A percentile compares a stretch with the other conserved stretches of the same genome.
Evolutionary conservation across 208 protist species (phyloP).

Genomic region (Trypanosoma grayi): DNA sequence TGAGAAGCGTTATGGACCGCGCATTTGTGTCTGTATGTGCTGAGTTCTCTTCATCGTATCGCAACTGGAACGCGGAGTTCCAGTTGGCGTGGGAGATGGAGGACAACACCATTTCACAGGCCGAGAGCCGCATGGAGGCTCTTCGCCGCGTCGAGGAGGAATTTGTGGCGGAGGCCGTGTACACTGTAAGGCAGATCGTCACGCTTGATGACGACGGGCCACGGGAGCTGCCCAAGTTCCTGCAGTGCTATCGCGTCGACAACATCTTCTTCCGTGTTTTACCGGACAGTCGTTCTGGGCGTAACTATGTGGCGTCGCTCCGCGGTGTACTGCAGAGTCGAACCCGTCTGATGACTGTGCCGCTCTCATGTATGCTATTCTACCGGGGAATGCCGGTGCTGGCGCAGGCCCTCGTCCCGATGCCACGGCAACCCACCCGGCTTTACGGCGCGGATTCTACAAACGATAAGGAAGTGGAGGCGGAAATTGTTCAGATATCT

Average conservation of each 20-base stretch:
- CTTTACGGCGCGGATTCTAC: conserved; percentile 60
- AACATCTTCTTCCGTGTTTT: conserved; percentile 90
- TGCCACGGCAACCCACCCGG: conserved; percentile 48
- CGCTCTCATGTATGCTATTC: conserved; percentile 79
- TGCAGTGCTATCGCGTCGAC: conserved; percentile 79
- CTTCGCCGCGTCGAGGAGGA: conserved; percentile 50
- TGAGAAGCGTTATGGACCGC: neutral
- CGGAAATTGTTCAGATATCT: conserved; percentile 67
- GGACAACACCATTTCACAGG: conserved; percentile 49
- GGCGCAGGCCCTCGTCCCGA: conserved; percentile 82
- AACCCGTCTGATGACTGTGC: conserved; percentile 69
- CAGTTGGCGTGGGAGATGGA: conserved; percentile 83
- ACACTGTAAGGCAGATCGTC: conserved; percentile 70
- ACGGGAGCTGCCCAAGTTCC: conserved; percentile 60
- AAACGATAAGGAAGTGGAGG: conserved; percentile 71
- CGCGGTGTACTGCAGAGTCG: conserved; percentile 73
- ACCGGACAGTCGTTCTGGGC: conserved; percentile 76
- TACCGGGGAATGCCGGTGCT: conserved; percentile 87
- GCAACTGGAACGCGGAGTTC: conserved; percentile 85
- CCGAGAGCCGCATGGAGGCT: conserved; percentile 38
- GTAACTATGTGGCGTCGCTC: conserved; percentile 80
- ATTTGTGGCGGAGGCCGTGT: conserved; percentile 52
- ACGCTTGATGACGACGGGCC: conserved; percentile 76
- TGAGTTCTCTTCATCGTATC: conserved; percentile 43
- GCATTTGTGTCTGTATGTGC: conserved; percentile 41